These are phyloP conservation scores for Colletotrichum musicola DNA, from an alignment of 2,329 filamentous ascomycete species.

Conservation along the genomic window DNA sequence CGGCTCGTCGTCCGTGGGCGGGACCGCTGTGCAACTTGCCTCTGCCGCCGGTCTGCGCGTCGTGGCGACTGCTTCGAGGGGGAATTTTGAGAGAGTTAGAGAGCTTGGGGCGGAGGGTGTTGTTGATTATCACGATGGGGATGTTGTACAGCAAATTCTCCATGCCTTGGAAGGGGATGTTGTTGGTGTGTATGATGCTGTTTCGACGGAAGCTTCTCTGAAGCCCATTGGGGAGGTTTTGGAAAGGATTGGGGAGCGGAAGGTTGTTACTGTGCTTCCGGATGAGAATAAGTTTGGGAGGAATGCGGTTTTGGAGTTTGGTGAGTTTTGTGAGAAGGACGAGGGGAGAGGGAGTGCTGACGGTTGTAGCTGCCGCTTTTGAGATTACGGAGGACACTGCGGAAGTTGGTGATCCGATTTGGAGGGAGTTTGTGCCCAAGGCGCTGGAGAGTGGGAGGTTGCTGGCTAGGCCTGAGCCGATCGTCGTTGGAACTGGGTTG, in stretches of 20 bases:
- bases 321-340: fast-evolving
- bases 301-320: not conserved
- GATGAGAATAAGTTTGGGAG: conserved; percentile 5
- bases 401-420: not conserved
- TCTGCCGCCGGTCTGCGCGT: conserved; percentile 58
- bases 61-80: conserved; percentile 54
- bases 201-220: not conserved
- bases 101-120: conserved; percentile 56
- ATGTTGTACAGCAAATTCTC: conserved; percentile 43
- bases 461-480: not conserved
- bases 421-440: not conserved
- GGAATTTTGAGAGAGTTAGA: conserved; percentile 57
- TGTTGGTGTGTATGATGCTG: conserved; percentile 13
- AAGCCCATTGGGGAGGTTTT: conserved; percentile 14
- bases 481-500: conserved; percentile 7
- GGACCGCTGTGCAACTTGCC: conserved; percentile 59
- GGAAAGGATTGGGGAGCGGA: not conserved
- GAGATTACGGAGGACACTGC: not conserved
- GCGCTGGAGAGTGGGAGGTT: conserved; percentile 14
- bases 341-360: not conserved
- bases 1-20: conserved; percentile 60
- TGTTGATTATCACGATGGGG: conserved; percentile 57
- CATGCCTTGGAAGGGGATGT: not conserved
- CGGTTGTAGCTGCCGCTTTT: not conserved
- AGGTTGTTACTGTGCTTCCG: conserved; percentile 3